Evolutionary conservation across 257 asterid species (phyloP).

Genomic region (Echites panduratus): DNA sequence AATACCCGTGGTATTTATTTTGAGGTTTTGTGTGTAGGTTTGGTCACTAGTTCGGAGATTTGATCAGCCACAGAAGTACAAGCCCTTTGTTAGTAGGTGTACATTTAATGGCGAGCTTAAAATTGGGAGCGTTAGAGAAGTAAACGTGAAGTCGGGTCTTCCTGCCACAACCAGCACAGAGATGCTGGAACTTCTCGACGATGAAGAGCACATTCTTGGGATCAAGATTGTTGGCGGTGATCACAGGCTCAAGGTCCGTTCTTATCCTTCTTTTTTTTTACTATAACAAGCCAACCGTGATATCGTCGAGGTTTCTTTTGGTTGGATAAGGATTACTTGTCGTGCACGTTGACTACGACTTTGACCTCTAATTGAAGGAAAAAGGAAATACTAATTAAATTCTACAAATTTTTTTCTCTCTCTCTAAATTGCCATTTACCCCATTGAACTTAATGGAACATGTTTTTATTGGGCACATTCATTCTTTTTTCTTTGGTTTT

Average conservation of each 20-base stretch:
- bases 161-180: conserved; percentile 97
- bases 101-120: conserved; percentile 56
- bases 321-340: background rate
- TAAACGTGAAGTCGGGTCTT: conserved; percentile 88
- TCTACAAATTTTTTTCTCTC: too few relatives aligned
- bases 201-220: conserved; percentile 70
- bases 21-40: conserved; percentile 39
- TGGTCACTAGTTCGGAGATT: conserved; percentile 94
- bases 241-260: conserved; percentile 72
- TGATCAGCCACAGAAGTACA: conserved; percentile 88
- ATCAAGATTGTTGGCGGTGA: conserved; percentile 89
- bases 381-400: background rate
- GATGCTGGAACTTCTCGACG: conserved; percentile 77
- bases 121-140: conserved; percentile 86
- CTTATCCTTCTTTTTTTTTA: background rate
- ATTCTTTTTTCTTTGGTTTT: too few relatives aligned
- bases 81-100: conserved; percentile 86
- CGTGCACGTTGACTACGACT: background rate
- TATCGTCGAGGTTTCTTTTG: too few relatives aligned
- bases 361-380: background rate
- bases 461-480: too few relatives aligned
- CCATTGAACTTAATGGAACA: too few relatives aligned
- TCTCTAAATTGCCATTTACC: too few relatives aligned
- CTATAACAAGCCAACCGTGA: too few relatives aligned
- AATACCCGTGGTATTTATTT: too few relatives aligned